Percentiles rank a stretch among this genome's conserved stretches.
Evolutionary conservation across 345 rosid species (phyloP).

Genomic region (Eucalyptus pumila): DNA sequence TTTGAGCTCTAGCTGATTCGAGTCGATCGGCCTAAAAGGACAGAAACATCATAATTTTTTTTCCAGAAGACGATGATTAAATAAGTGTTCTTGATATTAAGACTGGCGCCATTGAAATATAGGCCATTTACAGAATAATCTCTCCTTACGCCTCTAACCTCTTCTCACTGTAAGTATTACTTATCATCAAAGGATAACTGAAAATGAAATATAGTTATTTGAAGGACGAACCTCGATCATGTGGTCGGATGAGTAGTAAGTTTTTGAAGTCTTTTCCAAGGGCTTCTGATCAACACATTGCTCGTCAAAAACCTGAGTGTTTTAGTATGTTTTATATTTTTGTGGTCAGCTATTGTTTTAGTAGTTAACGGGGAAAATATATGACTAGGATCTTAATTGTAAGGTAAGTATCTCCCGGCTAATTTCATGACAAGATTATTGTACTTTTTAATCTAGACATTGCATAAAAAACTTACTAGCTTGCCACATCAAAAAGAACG

Average conservation of each 20-base stretch:
- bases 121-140: not conserved
- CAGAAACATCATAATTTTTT: not conserved
- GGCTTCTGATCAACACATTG: not conserved
- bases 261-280: not conserved
- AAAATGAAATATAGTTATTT: not conserved
- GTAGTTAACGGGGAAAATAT: not conserved
- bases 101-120: not conserved
- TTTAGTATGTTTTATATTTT: not conserved
- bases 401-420: not conserved
- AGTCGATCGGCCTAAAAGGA: constrained; percentile 7
- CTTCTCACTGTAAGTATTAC: not conserved
- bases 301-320: not conserved
- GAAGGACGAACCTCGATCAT: not conserved
- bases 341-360: not conserved
- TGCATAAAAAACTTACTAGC: not conserved
- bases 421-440: not conserved
- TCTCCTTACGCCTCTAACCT: not conserved
- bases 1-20: constrained; percentile 52
- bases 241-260: not conserved
- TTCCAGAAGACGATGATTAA: not conserved
- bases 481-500: not conserved
- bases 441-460: not conserved
- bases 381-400: not conserved
- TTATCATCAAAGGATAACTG: not conserved
- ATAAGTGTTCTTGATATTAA: not conserved